Evolutionary conservation across 2,329 filamentous ascomycete species (phyloP).

Genomic region (Amesomyces nigricolor): DNA sequence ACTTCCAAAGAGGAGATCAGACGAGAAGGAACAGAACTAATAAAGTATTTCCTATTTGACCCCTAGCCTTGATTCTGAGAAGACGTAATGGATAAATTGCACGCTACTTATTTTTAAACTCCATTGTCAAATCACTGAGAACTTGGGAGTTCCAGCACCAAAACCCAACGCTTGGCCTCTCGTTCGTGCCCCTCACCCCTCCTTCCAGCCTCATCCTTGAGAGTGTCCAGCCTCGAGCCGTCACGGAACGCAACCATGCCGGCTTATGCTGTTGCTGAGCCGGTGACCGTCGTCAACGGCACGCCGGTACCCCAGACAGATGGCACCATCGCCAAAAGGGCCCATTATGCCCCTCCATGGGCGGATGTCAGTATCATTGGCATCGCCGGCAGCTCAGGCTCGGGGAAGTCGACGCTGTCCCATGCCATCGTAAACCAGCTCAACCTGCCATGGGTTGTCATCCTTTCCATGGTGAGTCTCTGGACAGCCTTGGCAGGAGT

Average conservation of each 20-base stretch:
- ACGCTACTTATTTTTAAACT: too few species aligned
- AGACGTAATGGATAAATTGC: too few species aligned
- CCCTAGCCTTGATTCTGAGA: too few species aligned
- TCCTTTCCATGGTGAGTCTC: slow-evolving; percentile 78
- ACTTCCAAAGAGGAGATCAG: background rate
- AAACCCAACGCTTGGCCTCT: background rate
- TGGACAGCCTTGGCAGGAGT: background rate
- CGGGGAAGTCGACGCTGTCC: slow-evolving; percentile 87
- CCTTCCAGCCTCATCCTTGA: background rate
- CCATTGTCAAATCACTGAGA: too few species aligned
- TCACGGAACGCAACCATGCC: slow-evolving; percentile 10
- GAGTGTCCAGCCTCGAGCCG: background rate
- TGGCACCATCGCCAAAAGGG: slow-evolving; percentile 49
- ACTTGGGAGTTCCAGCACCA: too few species aligned
- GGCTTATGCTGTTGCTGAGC: slow-evolving; percentile 2
- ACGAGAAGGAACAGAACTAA: background rate
- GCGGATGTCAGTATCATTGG: slow-evolving; percentile 94
- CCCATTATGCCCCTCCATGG: slow-evolving; percentile 91
- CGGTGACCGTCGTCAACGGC: slow-evolving; percentile 5
- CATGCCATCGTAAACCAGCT: slow-evolving; percentile 84
- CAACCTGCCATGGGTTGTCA: slow-evolving; percentile 95
- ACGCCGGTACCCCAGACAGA: slow-evolving; percentile 21
- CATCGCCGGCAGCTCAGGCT: slow-evolving; percentile 90
- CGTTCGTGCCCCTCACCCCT: background rate
- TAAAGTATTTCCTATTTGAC: background rate